Conservation (phyloP, 2,329 filamentous ascomycete species). For the Aspergillus nomiae region DNA sequence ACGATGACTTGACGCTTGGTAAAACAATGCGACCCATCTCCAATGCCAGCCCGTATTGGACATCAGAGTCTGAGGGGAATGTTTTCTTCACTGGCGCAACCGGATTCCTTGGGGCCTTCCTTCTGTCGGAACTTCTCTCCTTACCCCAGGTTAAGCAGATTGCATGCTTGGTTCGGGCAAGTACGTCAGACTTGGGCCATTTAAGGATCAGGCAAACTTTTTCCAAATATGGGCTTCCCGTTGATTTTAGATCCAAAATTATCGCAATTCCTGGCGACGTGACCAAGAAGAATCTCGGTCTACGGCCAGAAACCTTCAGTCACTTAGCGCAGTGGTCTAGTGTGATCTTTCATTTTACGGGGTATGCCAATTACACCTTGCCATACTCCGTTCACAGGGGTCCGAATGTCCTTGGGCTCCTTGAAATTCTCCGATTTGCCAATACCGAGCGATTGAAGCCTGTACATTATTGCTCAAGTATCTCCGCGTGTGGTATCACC, state of each 20-base stretch:
- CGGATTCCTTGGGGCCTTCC: constrained; percentile 17
- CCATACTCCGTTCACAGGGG: constrained; percentile 14
- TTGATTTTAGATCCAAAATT: constrained; percentile 8
- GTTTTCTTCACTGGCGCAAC: constrained; percentile 20
- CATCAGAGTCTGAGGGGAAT: constrained; percentile 9
- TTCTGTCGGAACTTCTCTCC: constrained; percentile 9
- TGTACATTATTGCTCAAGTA: constrained; percentile 22
- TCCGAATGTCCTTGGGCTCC: constrained; percentile 12
- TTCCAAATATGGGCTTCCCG: constrained; percentile 8
- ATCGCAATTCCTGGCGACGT: constrained; percentile 9
- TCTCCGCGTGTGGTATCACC: constrained; percentile 18
- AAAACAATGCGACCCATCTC: constrained; percentile 7
- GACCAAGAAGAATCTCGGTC: background rate
- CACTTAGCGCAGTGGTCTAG: constrained; percentile 13
- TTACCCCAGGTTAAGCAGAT: constrained; percentile 13
- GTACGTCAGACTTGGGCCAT: background rate
- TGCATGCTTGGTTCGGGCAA: constrained; percentile 19
- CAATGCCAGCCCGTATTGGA: constrained; percentile 6
- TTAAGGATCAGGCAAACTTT: constrained; percentile 12
- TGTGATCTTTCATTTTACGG: constrained; percentile 18
- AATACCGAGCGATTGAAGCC: constrained; percentile 17
- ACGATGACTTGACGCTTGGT: constrained; percentile 9
- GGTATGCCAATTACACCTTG: constrained; percentile 14
- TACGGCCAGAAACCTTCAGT: constrained; percentile 3
- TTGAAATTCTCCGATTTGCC: constrained; percentile 13